phyloP scores from a whole-genome alignment of 2,329 filamentous ascomycete species.

The Alternaria triticina region DNA sequence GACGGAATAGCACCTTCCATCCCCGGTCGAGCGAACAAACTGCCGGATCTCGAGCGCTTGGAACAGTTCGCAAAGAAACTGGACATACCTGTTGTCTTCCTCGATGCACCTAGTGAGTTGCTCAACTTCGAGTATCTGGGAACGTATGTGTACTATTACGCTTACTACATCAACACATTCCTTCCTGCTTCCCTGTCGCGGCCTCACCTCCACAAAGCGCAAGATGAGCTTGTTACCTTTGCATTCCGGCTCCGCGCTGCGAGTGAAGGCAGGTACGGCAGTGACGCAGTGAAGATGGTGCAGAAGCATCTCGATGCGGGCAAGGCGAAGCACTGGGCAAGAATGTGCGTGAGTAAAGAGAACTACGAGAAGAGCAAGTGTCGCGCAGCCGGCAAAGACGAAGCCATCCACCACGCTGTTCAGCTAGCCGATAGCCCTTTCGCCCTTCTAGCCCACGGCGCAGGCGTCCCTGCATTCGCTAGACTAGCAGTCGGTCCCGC shows the following conservation, averaged over 20 bases:
- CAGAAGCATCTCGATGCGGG: conserved; percentile 31
- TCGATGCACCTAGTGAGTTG: conserved; percentile 32
- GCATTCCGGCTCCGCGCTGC: conserved; percentile 35
- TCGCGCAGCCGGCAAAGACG: conserved; percentile 24
- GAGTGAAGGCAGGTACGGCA: conserved; percentile 24
- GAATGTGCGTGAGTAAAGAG: conserved; percentile 22
- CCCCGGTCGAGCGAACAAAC: conserved; percentile 28
- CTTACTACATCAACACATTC: conserved; percentile 40
- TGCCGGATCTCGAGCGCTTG: conserved; percentile 29
- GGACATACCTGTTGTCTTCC: conserved; percentile 35
- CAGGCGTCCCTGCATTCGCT: conserved; percentile 29
- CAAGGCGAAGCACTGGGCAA: conserved; percentile 30
- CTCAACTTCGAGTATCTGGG: conserved; percentile 28
- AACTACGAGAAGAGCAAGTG: conserved; percentile 32
- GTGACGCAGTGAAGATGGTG: conserved; percentile 26
- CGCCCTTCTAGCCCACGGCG: conserved; percentile 7
- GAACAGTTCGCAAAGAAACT: conserved; percentile 33
- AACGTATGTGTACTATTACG: conserved; percentile 42
- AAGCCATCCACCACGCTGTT: conserved; percentile 30
- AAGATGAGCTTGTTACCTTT: conserved; percentile 39
- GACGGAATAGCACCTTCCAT: conserved; percentile 26
- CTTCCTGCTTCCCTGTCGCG: conserved; percentile 25
- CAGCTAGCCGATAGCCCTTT: conserved; percentile 40
- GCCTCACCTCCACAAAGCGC: conserved; percentile 31
- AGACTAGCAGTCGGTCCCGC: conserved; percentile 37